Evolutionary conservation across 2,329 filamentous ascomycete genomes (phyloP).

Genomic region (Aureobasidium pullulans): DNA sequence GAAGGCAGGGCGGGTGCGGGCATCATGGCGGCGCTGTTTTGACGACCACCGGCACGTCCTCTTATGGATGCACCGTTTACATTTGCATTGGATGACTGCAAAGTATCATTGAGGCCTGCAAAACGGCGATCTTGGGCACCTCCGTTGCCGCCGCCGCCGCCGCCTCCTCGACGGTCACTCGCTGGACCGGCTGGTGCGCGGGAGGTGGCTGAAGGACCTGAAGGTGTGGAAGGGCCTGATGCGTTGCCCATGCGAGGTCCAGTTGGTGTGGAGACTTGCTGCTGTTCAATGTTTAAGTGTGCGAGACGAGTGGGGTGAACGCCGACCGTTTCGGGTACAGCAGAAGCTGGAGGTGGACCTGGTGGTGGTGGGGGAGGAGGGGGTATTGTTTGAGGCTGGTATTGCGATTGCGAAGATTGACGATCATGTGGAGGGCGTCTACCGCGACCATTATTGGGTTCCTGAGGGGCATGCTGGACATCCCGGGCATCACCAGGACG

Average conservation of each 20-base stretch:
- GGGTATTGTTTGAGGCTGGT: slow-evolving; percentile 13
- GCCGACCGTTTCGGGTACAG: slow-evolving; percentile 18
- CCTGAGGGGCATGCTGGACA: slow-evolving; percentile 18
- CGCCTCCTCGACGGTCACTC: slow-evolving; percentile 14
- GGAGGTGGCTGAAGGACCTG: slow-evolving; percentile 23
- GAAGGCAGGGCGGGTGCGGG: not conserved
- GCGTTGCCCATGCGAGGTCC: slow-evolving; percentile 24
- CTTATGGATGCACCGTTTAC: slow-evolving; percentile 12
- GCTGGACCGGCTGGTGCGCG: slow-evolving; percentile 16
- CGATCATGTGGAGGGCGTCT: slow-evolving; percentile 19
- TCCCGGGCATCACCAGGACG: slow-evolving; percentile 4
- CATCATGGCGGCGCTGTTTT: not conserved
- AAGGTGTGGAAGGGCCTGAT: slow-evolving; percentile 19
- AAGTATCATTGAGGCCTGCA: slow-evolving; percentile 20
- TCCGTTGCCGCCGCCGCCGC: not conserved
- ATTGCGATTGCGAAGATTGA: slow-evolving; percentile 16
- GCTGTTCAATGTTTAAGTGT: not conserved
- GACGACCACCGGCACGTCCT: slow-evolving; percentile 1
- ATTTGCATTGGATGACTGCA: slow-evolving; percentile 6
- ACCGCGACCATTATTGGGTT: slow-evolving; percentile 18
- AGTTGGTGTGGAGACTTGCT: slow-evolving; percentile 20
- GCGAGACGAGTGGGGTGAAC: slow-evolving; percentile 22
- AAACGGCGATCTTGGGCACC: slow-evolving; percentile 24
- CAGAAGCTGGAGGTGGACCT: slow-evolving; percentile 13
- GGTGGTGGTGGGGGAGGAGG: slow-evolving; percentile 21